A percentile compares a stretch with the other conserved stretches of the same genome.
phyloP scores from a whole-genome alignment of 352 stramenopile genomes.

The Pythium plurisporium region DNA sequence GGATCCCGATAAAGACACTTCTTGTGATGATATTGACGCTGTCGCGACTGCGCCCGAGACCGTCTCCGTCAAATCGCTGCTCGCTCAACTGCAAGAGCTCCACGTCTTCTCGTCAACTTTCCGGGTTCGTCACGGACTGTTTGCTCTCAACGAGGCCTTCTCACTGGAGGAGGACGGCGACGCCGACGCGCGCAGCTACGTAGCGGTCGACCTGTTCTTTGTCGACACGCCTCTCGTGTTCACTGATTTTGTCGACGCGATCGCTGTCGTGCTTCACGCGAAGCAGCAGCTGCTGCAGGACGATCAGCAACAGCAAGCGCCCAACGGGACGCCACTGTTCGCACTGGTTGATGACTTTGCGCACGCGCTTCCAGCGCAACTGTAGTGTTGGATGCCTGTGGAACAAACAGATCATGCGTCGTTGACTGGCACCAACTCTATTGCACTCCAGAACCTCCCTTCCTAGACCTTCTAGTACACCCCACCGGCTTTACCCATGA shows the following conservation, averaged over 20 bases:
- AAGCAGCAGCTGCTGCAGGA: slow-evolving; percentile 28
- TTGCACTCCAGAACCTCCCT: neutral
- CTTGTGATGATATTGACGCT: no score
- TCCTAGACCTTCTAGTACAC: slow-evolving; percentile 40
- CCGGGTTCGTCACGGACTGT: slow-evolving; percentile 18
- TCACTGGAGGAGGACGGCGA: neutral
- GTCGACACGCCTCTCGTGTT: slow-evolving; percentile 42
- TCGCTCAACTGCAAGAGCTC: slow-evolving; percentile 15
- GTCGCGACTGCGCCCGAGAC: neutral
- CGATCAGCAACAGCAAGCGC: slow-evolving; percentile 6
- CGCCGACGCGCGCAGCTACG: neutral
- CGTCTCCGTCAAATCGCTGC: slow-evolving; percentile 16
- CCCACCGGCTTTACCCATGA: slow-evolving; percentile 59
- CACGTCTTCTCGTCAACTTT: slow-evolving; percentile 8
- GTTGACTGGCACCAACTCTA: no score
- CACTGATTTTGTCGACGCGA: slow-evolving; percentile 53
- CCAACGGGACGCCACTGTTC: slow-evolving; percentile 25
- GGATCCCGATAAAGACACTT: no score
- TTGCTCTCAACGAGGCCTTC: slow-evolving; percentile 13
- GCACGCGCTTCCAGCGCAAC: slow-evolving; percentile 14
- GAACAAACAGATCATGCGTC: no score
- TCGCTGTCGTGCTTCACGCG: slow-evolving; percentile 43
- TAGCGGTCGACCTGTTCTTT: slow-evolving; percentile 48
- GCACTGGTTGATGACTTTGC: slow-evolving; percentile 48
- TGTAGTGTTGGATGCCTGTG: neutral